A percentile compares a stretch with the other conserved stretches of the same genome.
phyloP scores from a whole-genome alignment of 2,329 filamentous ascomycete genomes.

The Clarireedia sp. region DNA sequence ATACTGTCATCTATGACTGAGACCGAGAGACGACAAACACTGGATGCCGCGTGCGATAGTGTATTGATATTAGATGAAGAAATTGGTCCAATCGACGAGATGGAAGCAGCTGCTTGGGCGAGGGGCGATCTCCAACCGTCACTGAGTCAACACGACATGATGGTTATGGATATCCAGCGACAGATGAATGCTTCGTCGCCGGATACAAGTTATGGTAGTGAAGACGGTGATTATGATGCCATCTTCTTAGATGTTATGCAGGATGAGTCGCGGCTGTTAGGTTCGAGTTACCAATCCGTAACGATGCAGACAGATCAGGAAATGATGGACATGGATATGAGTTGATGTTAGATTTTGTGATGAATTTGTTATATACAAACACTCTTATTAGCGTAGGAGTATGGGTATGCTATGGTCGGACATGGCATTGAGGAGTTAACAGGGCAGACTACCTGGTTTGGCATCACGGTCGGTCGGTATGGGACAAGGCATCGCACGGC shows the following conservation, averaged over 20 bases:
- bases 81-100: neutral
- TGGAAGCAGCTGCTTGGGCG: neutral
- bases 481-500: slow-evolving; percentile 9
- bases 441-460: neutral
- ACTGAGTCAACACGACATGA: neutral
- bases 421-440: slow-evolving; percentile 8
- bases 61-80: slow-evolving; percentile 9
- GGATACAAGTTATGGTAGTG: slow-evolving; percentile 29
- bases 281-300: neutral
- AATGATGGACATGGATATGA: slow-evolving; percentile 16
- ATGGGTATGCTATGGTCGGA: slow-evolving; percentile 7
- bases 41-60: slow-evolving; percentile 1
- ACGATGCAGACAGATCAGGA: slow-evolving; percentile 6
- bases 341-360: neutral
- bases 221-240: slow-evolving; percentile 54
- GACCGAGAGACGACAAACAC: slow-evolving; percentile 11
- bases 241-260: slow-evolving; percentile 59
- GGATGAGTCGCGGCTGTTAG: slow-evolving; percentile 31
- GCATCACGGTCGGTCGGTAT: neutral
- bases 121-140: neutral
- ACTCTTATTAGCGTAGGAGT: slow-evolving; percentile 23
- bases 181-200: slow-evolving; percentile 4
- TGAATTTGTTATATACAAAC: neutral
- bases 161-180: slow-evolving; percentile 5
- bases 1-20: slow-evolving; percentile 42